Evolutionary conservation across 495 filamentous ascomycete species (phyloP).

Genomic region (Aspergillus steynii): DNA sequence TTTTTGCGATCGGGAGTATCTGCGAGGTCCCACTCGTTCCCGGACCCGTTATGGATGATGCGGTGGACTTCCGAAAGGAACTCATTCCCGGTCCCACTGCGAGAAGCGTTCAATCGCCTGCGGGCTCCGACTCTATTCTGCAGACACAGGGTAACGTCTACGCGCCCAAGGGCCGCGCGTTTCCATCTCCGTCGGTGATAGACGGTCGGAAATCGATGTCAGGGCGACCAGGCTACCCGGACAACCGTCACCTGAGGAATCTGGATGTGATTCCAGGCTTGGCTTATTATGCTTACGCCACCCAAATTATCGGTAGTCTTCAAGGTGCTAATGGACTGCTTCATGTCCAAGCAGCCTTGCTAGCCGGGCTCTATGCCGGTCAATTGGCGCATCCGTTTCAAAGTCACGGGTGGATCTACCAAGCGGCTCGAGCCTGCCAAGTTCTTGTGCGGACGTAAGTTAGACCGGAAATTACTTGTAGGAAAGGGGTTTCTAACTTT

Average conservation of each 20-base stretch:
- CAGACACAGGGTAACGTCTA: constrained; percentile 24
- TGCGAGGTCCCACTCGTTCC: constrained; percentile 64
- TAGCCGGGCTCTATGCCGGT: constrained; percentile 86
- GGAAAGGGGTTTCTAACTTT: constrained; percentile 11
- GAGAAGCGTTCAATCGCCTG: constrained; percentile 29
- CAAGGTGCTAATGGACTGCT: constrained; percentile 74
- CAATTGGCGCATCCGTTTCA: constrained; percentile 86
- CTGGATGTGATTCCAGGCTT: constrained; percentile 87
- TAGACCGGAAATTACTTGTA: constrained; percentile 1
- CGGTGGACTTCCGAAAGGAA: constrained; percentile 28
- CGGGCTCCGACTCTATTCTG: constrained; percentile 27
- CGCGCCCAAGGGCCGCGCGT: constrained; percentile 22
- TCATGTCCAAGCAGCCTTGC: constrained; percentile 80
- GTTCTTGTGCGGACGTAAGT: constrained; percentile 77
- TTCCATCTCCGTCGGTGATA: constrained; percentile 21
- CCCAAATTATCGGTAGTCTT: constrained; percentile 81
- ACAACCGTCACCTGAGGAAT: constrained; percentile 52
- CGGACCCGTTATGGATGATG: constrained; percentile 48
- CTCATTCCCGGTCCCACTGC: constrained; percentile 26
- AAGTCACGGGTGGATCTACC: constrained; percentile 83
- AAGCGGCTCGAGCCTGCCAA: constrained; percentile 74
- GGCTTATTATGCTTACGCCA: constrained; percentile 83
- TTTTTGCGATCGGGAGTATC: constrained; percentile 85
- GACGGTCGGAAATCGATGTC: constrained; percentile 17
- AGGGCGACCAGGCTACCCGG: constrained; percentile 18